A percentile compares a stretch with the other conserved stretches of the same genome.
These are phyloP conservation scores for Isoetes engelmannii DNA, from an alignment of 83 land plant genomes.

Conservation along the genomic window DNA sequence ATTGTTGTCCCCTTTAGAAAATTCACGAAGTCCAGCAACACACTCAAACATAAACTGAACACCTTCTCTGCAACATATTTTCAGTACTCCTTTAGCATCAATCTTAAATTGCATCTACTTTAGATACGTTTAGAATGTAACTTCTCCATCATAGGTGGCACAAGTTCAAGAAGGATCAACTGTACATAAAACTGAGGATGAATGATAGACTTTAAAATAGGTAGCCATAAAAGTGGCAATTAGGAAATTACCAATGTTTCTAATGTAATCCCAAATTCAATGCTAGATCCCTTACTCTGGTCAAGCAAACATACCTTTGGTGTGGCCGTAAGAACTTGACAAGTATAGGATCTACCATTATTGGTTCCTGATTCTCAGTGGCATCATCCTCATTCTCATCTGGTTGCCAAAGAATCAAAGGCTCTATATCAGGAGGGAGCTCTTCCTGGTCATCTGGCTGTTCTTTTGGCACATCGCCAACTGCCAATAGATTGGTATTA, in stretches of 20 bases:
- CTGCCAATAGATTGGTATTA: slow-evolving; percentile 24
- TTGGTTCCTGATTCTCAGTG: slow-evolving; percentile 21
- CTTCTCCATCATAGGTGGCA: too few species aligned
- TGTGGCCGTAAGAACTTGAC: slow-evolving; percentile 80
- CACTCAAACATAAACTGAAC: slow-evolving; percentile 98
- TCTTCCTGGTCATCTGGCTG: slow-evolving; percentile 11
- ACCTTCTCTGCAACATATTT: slow-evolving; percentile 73
- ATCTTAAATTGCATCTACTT: too few species aligned
- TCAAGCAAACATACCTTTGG: slow-evolving; percentile 54
- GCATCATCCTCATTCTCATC: slow-evolving; percentile 41
- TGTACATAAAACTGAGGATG: too few species aligned
- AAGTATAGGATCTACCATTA: slow-evolving; percentile 74
- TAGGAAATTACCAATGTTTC: too few species aligned
- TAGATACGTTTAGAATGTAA: too few species aligned
- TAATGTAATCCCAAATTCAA: too few species aligned
- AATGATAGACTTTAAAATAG: too few species aligned
- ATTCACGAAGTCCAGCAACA: slow-evolving; percentile 68
- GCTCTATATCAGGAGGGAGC: slow-evolving; percentile 87
- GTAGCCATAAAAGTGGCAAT: too few species aligned
- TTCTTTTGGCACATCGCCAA: neutral
- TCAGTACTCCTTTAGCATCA: too few species aligned
- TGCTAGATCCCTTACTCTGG: too few species aligned
- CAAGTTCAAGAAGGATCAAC: too few species aligned
- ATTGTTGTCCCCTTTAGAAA: slow-evolving; percentile 32
- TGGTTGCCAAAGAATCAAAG: slow-evolving; percentile 81